Conservation (phyloP, 352 stramenopile species). For the Phytophthora tubulina region DNA sequence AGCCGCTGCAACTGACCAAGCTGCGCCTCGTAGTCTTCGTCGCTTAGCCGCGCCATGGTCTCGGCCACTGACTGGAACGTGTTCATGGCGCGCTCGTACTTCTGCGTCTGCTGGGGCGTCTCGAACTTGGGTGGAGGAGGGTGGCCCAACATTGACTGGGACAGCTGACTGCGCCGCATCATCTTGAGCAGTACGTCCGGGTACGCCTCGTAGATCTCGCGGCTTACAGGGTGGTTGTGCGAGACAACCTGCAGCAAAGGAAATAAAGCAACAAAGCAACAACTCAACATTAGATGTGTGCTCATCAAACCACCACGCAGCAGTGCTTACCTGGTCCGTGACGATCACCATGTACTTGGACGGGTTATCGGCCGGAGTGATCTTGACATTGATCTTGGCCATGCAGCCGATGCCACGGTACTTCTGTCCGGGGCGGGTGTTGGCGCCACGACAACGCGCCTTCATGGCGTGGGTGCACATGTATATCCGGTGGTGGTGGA, state of each 20-base stretch:
- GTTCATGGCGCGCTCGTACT: constrained; percentile 79
- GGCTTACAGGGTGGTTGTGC: constrained; percentile 87
- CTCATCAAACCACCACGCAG: neutral
- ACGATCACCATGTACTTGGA: constrained; percentile 91
- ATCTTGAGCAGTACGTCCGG: constrained; percentile 87
- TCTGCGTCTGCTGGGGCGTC: constrained; percentile 71
- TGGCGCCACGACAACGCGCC: constrained; percentile 77
- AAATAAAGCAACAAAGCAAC: constrained; percentile 11
- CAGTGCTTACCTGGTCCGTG: constrained; percentile 72
- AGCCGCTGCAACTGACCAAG: constrained; percentile 81
- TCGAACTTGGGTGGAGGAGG: constrained; percentile 84
- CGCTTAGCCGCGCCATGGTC: constrained; percentile 70
- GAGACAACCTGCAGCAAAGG: constrained; percentile 67
- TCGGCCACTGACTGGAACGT: constrained; percentile 79
- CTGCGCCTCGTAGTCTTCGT: constrained; percentile 83
- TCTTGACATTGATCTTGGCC: constrained; percentile 91
- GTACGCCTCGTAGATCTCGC: constrained; percentile 88
- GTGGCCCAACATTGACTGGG: constrained; percentile 66
- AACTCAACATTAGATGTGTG: constrained; percentile 3
- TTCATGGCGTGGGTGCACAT: constrained; percentile 92
- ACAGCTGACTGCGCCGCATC: constrained; percentile 83
- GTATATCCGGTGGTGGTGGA: constrained; percentile 91
- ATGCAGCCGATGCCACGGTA: constrained; percentile 88
- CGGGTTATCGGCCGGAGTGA: constrained; percentile 81
- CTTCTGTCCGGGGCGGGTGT: constrained; percentile 80